Percentiles rank a stretch among this genome's conserved stretches.
Conservation (phyloP, 176 grass and related monocot species). For the Carex littledalei region DNA sequence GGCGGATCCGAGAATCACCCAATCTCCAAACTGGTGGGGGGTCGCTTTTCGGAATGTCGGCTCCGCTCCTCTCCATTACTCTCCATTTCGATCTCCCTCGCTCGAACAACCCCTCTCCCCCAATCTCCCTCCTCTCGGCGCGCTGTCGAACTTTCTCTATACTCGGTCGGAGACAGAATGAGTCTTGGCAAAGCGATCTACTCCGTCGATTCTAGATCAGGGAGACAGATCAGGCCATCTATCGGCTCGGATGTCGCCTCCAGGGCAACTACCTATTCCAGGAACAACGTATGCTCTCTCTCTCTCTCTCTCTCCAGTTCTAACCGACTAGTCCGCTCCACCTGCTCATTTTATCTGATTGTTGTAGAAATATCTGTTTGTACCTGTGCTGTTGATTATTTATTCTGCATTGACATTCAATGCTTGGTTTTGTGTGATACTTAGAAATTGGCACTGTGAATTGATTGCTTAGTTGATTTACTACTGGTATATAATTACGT, state of each 20-base stretch:
- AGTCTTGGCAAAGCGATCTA: constrained; percentile 82
- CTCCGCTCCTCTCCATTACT: background rate
- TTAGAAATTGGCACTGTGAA: background rate
- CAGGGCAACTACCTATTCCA: constrained; percentile 97
- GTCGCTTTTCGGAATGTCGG: background rate
- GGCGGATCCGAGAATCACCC: too few species aligned
- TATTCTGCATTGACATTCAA: background rate
- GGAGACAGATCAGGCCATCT: constrained; percentile 88
- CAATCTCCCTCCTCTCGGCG: background rate
- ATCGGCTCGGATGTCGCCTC: constrained; percentile 87
- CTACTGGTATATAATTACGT: too few species aligned
- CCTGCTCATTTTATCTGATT: background rate
- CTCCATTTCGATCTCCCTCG: background rate
- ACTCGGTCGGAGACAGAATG: constrained; percentile 32
- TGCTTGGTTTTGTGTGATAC: background rate
- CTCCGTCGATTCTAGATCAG: constrained; percentile 93
- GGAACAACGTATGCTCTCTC: constrained; percentile 59
- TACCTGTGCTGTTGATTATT: background rate
- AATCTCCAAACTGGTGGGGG: too few species aligned
- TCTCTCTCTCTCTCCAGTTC: background rate
- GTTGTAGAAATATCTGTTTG: background rate
- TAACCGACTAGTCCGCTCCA: background rate
- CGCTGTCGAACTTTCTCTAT: background rate
- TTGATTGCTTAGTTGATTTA: too few species aligned
- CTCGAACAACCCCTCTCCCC: background rate